Base-by-base conservation (phyloP, 2,329 filamentous ascomycete species). In the Trichoderma sp. region DNA sequence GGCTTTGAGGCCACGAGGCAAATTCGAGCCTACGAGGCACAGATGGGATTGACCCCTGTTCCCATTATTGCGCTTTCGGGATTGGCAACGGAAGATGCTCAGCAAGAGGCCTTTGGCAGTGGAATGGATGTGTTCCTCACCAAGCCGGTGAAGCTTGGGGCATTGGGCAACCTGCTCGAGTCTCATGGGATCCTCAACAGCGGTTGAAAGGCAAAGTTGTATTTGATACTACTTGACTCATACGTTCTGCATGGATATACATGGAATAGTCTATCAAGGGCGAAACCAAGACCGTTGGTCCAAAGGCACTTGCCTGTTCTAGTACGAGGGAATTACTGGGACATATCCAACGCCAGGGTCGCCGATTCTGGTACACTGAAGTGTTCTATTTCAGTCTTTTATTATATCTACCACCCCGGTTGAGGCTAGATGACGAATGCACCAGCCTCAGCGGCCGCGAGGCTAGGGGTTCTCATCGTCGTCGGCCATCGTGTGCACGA, bases 61-160 rank as follows among this genome's bases (percentile, higher is more conserved):
- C 78, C 79, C 1, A 80, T 86, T 4, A 83, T 86, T 37, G 84
- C 84, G 0, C 74, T 87, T 0, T 85, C 84, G 0, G 84, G 84
- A 0, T 76, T 85, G 7, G 83, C 82, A 0, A 82, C 82, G 22
- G 75, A 77, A 0, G 78, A 78, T 29, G 81, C 82, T 1, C 80
- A 84, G 66, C 79, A 84, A 65, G 84, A 86, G 65, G 84, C 84
- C 0, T 81, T 84, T 57, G 81, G 78, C 2, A 82, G 79, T 59
- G 84, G 84, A 0, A 79, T 86, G 19, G 83, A 86, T 70, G 66
- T 85, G 5, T 86, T 85, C 69, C 70, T 86, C 45, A 84, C 84
- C 52, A 85, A 85, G 69, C 84, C 84, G 0, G 82, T 85, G 2
- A 74, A 77, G n/a, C 67, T 82, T 17, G 77, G 78, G 9, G 76